These are phyloP conservation scores for Moesziomyces globuligerus DNA, from an alignment of 1,284 basidiomycete genomes.

Conservation along the genomic window DNA sequence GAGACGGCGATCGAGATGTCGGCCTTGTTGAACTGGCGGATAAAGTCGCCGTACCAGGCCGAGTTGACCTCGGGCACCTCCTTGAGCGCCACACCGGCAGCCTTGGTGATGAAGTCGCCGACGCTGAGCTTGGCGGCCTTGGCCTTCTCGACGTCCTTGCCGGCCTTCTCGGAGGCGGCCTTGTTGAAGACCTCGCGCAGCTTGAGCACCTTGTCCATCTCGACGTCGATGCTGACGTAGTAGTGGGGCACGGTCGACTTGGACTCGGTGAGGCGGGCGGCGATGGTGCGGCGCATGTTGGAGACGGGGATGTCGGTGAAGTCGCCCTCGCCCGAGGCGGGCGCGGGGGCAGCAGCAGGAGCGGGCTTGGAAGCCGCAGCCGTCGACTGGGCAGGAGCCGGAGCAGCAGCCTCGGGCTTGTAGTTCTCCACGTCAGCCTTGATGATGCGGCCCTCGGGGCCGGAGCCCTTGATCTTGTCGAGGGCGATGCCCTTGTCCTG, in stretches of 20 bases:
- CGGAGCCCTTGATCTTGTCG: conserved; percentile 88
- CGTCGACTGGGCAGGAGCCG: conserved; percentile 22
- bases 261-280: conserved; percentile 86
- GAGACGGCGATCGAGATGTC: conserved; percentile 98
- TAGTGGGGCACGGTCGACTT: conserved; percentile 97
- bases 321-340: conserved; percentile 71
- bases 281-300: conserved; percentile 95
- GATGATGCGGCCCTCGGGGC: conserved; percentile 91
- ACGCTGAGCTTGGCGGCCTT: conserved; percentile 90
- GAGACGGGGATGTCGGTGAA: conserved; percentile 91
- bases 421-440: conserved; percentile 93
- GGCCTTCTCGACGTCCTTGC: conserved; percentile 72
- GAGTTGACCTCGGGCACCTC: conserved; percentile 99
- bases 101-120: conserved; percentile 99
- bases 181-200: conserved; percentile 94
- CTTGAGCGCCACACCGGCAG: conserved; percentile 84
- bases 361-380: conserved; percentile 28
- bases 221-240: conserved; percentile 93
- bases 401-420: conserved; percentile 64
- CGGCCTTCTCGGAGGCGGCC: conserved; percentile 66
- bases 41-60: conserved; percentile 94
- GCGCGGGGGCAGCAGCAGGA: conserved; percentile 36
- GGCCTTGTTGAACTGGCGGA: conserved; percentile 95
- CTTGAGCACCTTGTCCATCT: conserved; percentile 96
- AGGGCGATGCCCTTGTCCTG: conserved; percentile 93